These are phyloP conservation scores for Eragrostis curvula DNA, from an alignment of 176 grass and related monocot genomes.

Conservation along the genomic window DNA sequence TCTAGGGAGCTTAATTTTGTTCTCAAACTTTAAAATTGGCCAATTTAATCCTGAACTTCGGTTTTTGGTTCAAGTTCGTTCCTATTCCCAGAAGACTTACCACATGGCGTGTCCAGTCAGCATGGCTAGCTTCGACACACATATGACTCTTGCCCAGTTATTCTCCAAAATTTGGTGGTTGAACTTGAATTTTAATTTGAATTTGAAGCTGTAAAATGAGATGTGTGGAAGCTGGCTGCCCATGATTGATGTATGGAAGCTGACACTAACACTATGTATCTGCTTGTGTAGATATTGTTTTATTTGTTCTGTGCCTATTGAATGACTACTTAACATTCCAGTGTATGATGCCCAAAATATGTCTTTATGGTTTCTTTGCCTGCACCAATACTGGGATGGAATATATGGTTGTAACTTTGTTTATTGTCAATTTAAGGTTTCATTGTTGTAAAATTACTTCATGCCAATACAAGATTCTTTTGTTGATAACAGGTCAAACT, in stretches of 20 bases:
- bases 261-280: constrained; percentile 8
- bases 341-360: constrained; percentile 12
- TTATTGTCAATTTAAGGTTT: constrained; percentile 18
- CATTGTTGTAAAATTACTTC: neutral
- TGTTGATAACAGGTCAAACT: constrained; percentile 75
- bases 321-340: constrained; percentile 5
- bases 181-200: neutral
- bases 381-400: neutral
- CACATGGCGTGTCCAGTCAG: no score
- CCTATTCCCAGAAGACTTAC: no score
- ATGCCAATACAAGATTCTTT: constrained; percentile 27
- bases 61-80: no score
- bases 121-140: neutral
- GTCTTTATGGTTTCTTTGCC: neutral
- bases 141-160: neutral
- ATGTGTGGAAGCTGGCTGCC: neutral
- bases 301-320: constrained; percentile 4
- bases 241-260: neutral
- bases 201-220: neutral
- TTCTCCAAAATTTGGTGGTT: neutral
- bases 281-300: neutral
- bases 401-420: constrained; percentile 23
- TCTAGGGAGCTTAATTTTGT: no score
- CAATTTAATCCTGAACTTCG: no score
- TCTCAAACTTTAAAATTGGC: no score